Percentiles rank a stretch among this genome's conserved stretches.
These are phyloP conservation scores for Helotiales sp. DNA, from an alignment of 2,329 filamentous ascomycete species.

Conservation along the genomic window DNA sequence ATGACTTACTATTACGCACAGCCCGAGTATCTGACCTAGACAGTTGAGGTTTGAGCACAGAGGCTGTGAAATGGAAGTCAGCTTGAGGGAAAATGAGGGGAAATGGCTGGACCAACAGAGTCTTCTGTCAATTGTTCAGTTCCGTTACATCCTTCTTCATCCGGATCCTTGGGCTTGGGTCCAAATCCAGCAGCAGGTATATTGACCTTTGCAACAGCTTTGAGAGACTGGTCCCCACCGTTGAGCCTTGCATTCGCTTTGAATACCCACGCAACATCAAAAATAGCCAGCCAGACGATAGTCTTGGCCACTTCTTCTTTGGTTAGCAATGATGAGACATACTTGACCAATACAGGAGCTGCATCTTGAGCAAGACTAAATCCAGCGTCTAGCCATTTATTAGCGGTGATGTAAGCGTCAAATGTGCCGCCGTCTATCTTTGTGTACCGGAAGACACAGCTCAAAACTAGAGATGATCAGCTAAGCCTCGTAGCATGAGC, in stretches of 20 bases:
- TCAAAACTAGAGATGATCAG: constrained; percentile 9
- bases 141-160: not conserved
- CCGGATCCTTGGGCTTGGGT: not conserved
- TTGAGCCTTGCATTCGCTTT: not conserved
- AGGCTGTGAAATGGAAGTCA: constrained; percentile 1
- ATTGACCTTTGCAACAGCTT: constrained; percentile 15
- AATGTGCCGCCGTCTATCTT: constrained; percentile 7
- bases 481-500: not conserved
- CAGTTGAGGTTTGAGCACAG: constrained; percentile 1
- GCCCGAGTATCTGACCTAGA: not conserved
- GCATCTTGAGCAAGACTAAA: not conserved
- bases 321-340: not conserved
- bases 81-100: not conserved
- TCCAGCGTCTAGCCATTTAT: not conserved
- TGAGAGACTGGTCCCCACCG: not conserved
- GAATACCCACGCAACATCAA: not conserved
- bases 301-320: constrained; percentile 11
- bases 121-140: not conserved
- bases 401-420: constrained; percentile 1
- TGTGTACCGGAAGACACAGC: not conserved
- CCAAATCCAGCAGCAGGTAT: constrained; percentile 13
- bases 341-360: not conserved
- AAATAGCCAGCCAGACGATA: constrained; percentile 13
- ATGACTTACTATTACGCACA: not conserved
- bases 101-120: constrained; percentile 1